phyloP scores from a whole-genome alignment of 2,329 filamentous ascomycete genomes.

The Ceratocystis cubensis region DNA sequence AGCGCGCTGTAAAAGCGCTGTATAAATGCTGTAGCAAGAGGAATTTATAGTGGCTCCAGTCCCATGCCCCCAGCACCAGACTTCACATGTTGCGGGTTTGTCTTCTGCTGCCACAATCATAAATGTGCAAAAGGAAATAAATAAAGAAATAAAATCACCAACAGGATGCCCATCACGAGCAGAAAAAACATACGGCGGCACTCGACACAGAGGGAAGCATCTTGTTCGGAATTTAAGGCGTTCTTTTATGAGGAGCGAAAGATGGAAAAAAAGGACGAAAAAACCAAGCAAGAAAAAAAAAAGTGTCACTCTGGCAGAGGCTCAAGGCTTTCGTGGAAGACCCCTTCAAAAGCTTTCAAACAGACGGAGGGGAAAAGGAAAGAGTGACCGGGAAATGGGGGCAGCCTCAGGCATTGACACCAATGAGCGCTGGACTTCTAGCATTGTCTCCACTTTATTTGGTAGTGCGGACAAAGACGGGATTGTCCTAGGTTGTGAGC shows the following conservation, averaged over 20 bases:
- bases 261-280: not conserved
- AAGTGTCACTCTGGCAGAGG: not conserved
- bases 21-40: not conserved
- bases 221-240: not conserved
- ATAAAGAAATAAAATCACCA: not conserved
- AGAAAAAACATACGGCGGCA: slow-evolving; percentile 17
- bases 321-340: not conserved
- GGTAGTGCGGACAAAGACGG: slow-evolving; percentile 18
- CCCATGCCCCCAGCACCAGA: too few species aligned
- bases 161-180: not conserved
- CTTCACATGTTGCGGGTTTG: not conserved
- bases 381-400: not conserved
- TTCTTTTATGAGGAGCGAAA: slow-evolving; percentile 9
- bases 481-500: not conserved
- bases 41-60: not conserved
- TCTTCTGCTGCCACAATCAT: not conserved
- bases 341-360: slow-evolving; percentile 4
- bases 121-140: not conserved
- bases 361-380: not conserved
- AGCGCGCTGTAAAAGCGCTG: not conserved
- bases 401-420: slow-evolving; percentile 15
- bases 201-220: slow-evolving; percentile 20
- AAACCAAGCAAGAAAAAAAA: slow-evolving; percentile 1
- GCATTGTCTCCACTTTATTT: slow-evolving; percentile 9
- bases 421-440: slow-evolving; percentile 5